These are phyloP conservation scores for Aquilaria agallochum DNA, from an alignment of 441 rosid species.

Conservation along the genomic window DNA sequence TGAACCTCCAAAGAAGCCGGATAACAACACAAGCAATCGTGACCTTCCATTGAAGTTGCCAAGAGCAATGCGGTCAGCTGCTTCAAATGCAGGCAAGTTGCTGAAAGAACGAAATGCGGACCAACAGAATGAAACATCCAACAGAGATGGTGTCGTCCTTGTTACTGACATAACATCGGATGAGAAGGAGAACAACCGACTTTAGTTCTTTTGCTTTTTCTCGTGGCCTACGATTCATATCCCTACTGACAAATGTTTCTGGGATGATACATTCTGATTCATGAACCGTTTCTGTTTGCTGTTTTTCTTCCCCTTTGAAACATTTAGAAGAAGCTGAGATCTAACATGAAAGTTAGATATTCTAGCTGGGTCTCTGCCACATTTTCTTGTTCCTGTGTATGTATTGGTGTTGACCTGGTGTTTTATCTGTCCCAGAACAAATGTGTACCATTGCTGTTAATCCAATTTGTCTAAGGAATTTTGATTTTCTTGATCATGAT, in stretches of 20 bases:
- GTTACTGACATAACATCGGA: constrained; percentile 42
- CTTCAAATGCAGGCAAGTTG: constrained; percentile 53
- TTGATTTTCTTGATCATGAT: no score
- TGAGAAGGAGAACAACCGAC: constrained; percentile 76
- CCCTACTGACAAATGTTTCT: no score
- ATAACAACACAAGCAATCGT: constrained; percentile 27
- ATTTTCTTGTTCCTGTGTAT: no score
- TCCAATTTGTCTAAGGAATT: no score
- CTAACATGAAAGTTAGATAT: constrained; percentile 11
- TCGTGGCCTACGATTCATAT: not conserved
- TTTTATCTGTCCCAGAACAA: no score
- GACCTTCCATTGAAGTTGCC: constrained; percentile 69
- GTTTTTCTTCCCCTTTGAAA: not conserved
- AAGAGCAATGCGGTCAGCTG: constrained; percentile 65
- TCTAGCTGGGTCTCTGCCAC: no score
- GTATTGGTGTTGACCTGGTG: no score
- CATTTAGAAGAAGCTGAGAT: constrained; percentile 2
- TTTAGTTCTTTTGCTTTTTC: constrained; percentile 11
- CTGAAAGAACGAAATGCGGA: constrained; percentile 87
- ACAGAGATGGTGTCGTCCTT: constrained; percentile 33
- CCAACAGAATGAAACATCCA: constrained; percentile 31
- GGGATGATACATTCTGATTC: not conserved
- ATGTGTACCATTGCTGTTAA: no score
- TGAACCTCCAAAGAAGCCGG: constrained; percentile 28
- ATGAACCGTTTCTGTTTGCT: not conserved